Evolutionary conservation across 1,139 yeast genomes (phyloP), one percentile per base, ranked within the genome.

Genomic region (Pichia sp.): DNA sequence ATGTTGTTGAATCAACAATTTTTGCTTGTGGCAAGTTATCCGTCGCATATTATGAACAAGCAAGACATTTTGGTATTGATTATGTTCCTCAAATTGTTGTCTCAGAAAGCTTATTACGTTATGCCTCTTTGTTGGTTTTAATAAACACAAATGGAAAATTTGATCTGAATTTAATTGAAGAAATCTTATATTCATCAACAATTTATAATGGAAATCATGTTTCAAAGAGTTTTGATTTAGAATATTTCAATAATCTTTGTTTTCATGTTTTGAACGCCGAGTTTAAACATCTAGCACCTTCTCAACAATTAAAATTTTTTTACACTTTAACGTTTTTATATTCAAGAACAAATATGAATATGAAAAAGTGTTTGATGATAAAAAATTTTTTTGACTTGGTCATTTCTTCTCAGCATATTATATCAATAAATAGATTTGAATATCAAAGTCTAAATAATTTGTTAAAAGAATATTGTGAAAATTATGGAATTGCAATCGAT

Each of bases 21-120:
- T 73, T 76, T 8, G 68, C 68, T 22, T 61, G 79, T 6, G 67
- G 74, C 24, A 68, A 68, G 25, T 78, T 78, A 46, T 73, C 76
- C 1, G 60, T 83, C 12, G 68, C 70, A 29, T 79, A 68, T 55
- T 87, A 82, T 61, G 80, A 80, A 35, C 57, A 72, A 35, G 80
- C 94, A 32, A 70, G 79, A 11, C 62, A 68, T 30, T 80, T 78
- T 46, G 70, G 74, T 16, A 89, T 82, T 49, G 95, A 90, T 54
- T 77, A 78, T 54, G 90, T 84, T 0, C 97, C 97, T 0, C 92
- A 83, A 51, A 64, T 84, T 3, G 90, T 89, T 0, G 85, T 80
- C 53, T 80, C 86, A 37, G 96, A 87, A 53, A 72, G 83, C 4
- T 68, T 84, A 4, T 56, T 89, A 35, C 70, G 96, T 45, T 74